Conservation (phyloP, 1,139 yeast genomes). For the Kluyveromyces sp. region DNA sequence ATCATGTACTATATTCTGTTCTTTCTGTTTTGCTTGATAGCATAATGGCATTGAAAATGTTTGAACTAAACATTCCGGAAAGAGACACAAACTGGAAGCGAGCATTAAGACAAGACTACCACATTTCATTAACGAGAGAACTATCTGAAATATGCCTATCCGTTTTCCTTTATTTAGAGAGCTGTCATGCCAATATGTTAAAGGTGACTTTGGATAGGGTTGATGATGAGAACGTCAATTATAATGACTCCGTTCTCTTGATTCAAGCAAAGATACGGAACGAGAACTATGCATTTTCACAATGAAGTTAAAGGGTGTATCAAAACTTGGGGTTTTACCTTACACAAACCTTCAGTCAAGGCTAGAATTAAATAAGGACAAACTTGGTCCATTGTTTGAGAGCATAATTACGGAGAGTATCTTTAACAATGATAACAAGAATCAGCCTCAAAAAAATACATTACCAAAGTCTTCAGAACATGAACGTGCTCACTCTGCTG, state of each 20-base stretch:
- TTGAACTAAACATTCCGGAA: constrained; percentile 24
- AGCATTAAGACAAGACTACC: constrained; percentile 14
- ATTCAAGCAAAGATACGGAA: constrained; percentile 25
- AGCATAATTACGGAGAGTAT: constrained; percentile 26
- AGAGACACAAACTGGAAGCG: constrained; percentile 18
- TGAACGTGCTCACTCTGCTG: constrained; percentile 5
- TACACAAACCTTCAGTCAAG: constrained; percentile 31
- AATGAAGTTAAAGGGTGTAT: constrained; percentile 42
- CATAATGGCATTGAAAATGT: constrained; percentile 28
- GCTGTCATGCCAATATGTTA: constrained; percentile 23
- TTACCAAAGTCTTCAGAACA: constrained; percentile 6
- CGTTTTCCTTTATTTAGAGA: constrained; percentile 29
- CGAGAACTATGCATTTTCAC: constrained; percentile 44
- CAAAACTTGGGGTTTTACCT: constrained; percentile 36
- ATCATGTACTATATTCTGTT: constrained; percentile 15
- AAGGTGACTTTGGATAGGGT: constrained; percentile 43
- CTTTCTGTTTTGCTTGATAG: constrained; percentile 23
- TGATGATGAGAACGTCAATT: constrained; percentile 52
- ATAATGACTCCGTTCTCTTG: constrained; percentile 32
- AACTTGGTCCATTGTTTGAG: constrained; percentile 38
- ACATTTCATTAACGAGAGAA: constrained; percentile 20
- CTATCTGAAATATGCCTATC: not conserved
- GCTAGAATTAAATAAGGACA: constrained; percentile 39
- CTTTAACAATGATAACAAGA: constrained; percentile 9
- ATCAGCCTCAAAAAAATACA: constrained; percentile 3